Conservation (phyloP, 2,329 filamentous ascomycete species). For the Aspergillus fumigatiaffinis region DNA sequence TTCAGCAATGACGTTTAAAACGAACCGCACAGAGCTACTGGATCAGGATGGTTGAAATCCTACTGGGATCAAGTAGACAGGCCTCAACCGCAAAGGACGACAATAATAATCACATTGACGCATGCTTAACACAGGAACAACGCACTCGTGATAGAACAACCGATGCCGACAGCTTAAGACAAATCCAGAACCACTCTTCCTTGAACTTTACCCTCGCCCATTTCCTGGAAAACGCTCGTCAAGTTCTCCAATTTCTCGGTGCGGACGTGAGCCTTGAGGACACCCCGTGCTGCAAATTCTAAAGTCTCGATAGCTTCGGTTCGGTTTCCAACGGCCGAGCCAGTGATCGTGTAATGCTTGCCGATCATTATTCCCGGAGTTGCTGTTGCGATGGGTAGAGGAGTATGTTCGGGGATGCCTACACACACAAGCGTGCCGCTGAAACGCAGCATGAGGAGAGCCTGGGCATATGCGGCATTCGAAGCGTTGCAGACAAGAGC, state of each 20-base stretch:
- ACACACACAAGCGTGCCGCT: conserved; percentile 51
- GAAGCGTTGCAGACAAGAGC: conserved; percentile 55
- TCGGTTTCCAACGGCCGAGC: conserved; percentile 49
- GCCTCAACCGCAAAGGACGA: background rate
- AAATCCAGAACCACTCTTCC: conserved; percentile 49
- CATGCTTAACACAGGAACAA: background rate
- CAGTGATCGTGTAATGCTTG: conserved; percentile 46
- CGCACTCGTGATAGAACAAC: background rate
- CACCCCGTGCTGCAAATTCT: conserved; percentile 46
- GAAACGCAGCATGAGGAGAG: conserved; percentile 45
- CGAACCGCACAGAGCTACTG: no score
- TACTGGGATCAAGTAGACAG: no score
- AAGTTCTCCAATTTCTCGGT: conserved; percentile 48
- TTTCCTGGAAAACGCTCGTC: conserved; percentile 44
- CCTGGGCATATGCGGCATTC: conserved; percentile 50
- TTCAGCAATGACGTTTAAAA: no score
- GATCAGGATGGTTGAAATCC: no score
- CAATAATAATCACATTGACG: background rate
- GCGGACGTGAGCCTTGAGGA: conserved; percentile 44
- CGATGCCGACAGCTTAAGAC: conserved; percentile 12
- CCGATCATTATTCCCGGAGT: conserved; percentile 41
- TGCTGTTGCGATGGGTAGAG: conserved; percentile 43
- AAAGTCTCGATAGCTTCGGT: conserved; percentile 49
- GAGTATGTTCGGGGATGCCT: conserved; percentile 48
- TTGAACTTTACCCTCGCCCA: conserved; percentile 42